These are phyloP conservation scores for Escovopsis sp. DNA, from an alignment of 2,329 filamentous ascomycete genomes.

Conservation along the genomic window DNA sequence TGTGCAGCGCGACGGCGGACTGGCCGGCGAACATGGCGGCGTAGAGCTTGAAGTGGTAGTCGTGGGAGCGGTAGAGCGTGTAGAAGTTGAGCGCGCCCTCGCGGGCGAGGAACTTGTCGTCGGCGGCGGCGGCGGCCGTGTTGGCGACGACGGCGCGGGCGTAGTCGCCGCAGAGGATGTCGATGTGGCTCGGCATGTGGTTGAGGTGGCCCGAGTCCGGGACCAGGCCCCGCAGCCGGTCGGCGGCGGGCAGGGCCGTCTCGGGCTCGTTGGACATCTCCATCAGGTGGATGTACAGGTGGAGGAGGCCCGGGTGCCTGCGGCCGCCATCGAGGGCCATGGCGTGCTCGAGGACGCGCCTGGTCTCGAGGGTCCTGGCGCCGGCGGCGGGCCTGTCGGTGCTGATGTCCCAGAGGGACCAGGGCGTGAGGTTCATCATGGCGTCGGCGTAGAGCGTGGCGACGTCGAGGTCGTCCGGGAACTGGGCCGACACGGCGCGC, in stretches of 20 bases:
- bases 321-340: conserved; percentile 27
- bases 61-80: conserved; percentile 58
- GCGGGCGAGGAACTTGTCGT: conserved; percentile 48
- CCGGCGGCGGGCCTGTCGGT: conserved; percentile 18
- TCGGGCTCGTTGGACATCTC: conserved; percentile 61
- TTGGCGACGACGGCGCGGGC: conserved; percentile 52
- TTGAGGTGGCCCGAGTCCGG: conserved; percentile 57
- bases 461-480: conserved; percentile 26
- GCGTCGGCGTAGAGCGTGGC: conserved; percentile 25
- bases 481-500: conserved; percentile 19
- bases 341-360: conserved; percentile 26
- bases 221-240: conserved; percentile 47
- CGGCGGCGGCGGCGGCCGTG: conserved; percentile 48
- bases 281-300: conserved; percentile 65
- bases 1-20: conserved; percentile 45
- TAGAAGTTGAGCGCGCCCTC: conserved; percentile 57
- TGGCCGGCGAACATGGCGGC: conserved; percentile 65
- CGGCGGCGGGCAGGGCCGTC: conserved; percentile 42
- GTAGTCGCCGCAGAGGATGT: conserved; percentile 61
- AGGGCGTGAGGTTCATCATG: conserved; percentile 34
- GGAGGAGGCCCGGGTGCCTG: conserved; percentile 54
- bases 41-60: conserved; percentile 64
- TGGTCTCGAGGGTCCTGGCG: conserved; percentile 19
- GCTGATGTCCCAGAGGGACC: conserved; percentile 28
- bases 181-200: conserved; percentile 68